Conservation (phyloP, 441 rosid genomes). For the Populus hybrid region DNA sequence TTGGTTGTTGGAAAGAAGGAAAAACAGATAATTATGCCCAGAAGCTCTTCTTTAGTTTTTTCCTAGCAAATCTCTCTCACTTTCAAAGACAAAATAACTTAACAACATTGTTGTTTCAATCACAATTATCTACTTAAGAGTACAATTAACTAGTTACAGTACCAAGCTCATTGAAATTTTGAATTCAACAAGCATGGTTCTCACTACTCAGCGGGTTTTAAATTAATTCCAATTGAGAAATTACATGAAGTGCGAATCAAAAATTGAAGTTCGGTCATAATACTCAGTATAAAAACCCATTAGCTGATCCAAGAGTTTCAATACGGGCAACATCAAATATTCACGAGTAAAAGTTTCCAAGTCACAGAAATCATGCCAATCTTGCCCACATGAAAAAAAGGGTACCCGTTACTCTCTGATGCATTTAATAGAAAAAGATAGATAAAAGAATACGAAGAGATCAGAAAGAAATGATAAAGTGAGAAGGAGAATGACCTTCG, state of each 20-base stretch:
- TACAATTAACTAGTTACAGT: not conserved
- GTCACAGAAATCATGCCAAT: not conserved
- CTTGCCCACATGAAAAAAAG: not conserved
- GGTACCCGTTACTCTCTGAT: not conserved
- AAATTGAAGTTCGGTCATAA: not conserved
- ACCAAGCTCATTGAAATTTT: not conserved
- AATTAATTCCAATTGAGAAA: not conserved
- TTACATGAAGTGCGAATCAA: not conserved
- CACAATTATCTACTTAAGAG: not conserved
- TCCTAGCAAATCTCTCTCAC: not conserved
- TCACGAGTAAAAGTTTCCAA: not conserved
- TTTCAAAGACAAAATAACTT: not conserved
- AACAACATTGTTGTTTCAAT: not conserved
- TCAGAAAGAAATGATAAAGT: not conserved
- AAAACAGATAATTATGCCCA: not conserved
- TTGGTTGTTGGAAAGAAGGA: not conserved
- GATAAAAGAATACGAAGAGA: not conserved
- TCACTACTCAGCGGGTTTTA: not conserved
- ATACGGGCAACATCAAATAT: not conserved
- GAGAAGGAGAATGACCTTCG: slow-evolving; percentile 43
- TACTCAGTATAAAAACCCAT: not conserved
- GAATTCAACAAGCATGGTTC: not conserved
- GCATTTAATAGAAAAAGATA: slow-evolving; percentile 27
- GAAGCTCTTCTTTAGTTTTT: not conserved
- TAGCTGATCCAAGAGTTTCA: not conserved